Base-by-base conservation (phyloP, 768 basidiomycete species). In the Tubosaeta sp. region DNA sequence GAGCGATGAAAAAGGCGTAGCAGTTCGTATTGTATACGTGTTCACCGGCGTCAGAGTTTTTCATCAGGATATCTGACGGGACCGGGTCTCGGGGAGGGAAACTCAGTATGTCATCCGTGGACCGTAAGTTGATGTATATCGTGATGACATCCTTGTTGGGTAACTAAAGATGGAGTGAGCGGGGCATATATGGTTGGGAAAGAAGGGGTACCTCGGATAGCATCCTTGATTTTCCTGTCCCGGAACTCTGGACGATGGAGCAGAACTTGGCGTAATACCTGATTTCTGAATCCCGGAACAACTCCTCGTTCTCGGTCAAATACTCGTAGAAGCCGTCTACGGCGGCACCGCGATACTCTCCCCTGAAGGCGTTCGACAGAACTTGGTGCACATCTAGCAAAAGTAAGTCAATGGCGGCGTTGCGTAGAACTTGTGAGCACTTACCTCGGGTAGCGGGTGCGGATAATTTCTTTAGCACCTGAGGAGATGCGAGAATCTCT, bases 141-240 rank as follows among this genome's bases (percentile, higher is more conserved):
- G 21, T n/a, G 8, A 41, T 9, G 21, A 41, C 40, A 25, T 25
- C 24, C 24, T 25, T 25, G 4, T 16, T 41, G 1, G 14, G 6
- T n/a, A 39, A 22, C 36, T 34, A 13, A 10, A 9, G 22, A 7
- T 3, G 24, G 8, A 24, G 3, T 3, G 0, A 29, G 36, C 2
- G 6, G 1, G 1, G 2, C 3, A 21, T 7, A n/a, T 14, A 38
- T 13, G 9, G 11, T 8, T 2, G 24, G 11, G 21, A 19, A 25
- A 6, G 8, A 30, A 0, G 32, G 25, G 11, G 9, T 31, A 57
- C 59, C 52, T 60, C 55, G 0, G 44, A 53, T 1, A 60, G 10
- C 41, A 57, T 18, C 11, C 54, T 60, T 4, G 59, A 51, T 39
- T 53, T 59, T 0, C 59, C 59, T 0, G 59, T 60, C 0, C 54